Evolutionary conservation across 2,329 filamentous ascomycete species (phyloP), one percentile per base, ranked within the genome.

Genomic region (Hypoxylon sp.): DNA sequence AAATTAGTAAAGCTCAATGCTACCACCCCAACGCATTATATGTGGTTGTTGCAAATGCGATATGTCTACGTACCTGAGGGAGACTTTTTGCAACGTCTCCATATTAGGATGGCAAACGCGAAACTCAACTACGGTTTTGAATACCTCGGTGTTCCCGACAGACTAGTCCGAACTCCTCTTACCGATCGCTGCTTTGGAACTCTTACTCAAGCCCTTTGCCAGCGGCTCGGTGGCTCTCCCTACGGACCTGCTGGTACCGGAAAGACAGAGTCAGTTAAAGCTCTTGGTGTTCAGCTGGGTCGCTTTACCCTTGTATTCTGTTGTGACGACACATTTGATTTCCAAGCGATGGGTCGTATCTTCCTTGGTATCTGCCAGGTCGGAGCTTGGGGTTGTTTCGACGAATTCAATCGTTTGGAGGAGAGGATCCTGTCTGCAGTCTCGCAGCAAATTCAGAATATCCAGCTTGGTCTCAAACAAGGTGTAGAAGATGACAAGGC

Each of bases 331-430:
- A 99, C 96, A 0, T 99, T 99, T 76, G 96, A 99, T 80, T 99
- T 98, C 86, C 96, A 99, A 78, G 96, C 96, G 55, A 99, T 99
- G 96, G 97, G 97, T 13, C 93, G 96, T 74, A 99, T 99, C 75
- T 99, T 99, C 87, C 87, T 99, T 37, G 96, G 96, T 87, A 97
- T 99, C 69, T 99, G 97, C 79, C 96, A 99, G 80, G 96, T 99
- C 52, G 96, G 96, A 79, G 96, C 96, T 3, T 99, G 96, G 96
- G 97, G 97, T 76, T 99, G 96, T 84, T 99, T 99, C 81, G 96
- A 99, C 77, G 96, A 99, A 84, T 99, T 99, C 86, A 99, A 99
- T 82, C 93, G 96, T 87, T 86, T 99, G 19, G 96, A 99, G 77
- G 96, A 99, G 83, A 91, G 96, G 71, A 99, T 99, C 67, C 82